These are phyloP conservation scores for Friedmanniomyces simplex DNA, from an alignment of 495 filamentous ascomycete species.

Conservation along the genomic window DNA sequence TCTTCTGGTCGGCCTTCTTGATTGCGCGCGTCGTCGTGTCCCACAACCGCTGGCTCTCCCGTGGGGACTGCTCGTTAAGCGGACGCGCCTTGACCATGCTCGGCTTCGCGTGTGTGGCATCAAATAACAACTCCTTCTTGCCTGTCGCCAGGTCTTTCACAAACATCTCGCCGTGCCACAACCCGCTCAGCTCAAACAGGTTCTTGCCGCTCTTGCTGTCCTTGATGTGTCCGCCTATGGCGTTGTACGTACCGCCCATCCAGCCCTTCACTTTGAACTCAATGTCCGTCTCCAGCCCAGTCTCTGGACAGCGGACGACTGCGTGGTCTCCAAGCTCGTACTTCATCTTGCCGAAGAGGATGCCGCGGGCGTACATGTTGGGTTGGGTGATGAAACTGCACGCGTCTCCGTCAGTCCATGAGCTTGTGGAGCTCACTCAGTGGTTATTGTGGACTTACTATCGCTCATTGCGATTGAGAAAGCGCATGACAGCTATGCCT, in stretches of 20 bases:
- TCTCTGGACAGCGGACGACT: conserved; percentile 83
- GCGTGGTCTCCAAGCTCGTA: conserved; percentile 98
- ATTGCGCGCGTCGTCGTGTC: conserved; percentile 66
- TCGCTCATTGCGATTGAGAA: conserved; percentile 76
- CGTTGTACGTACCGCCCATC: conserved; percentile 92
- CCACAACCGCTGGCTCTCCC: conserved; percentile 88
- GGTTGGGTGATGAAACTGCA: conserved; percentile 80
- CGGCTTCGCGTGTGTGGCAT: conserved; percentile 65
- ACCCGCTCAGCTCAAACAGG: conserved; percentile 79
- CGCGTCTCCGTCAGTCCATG: neutral
- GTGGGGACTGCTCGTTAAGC: conserved; percentile 74
- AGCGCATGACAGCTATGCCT: conserved; percentile 74
- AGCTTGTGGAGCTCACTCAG: neutral
- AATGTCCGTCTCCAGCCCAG: conserved; percentile 76
- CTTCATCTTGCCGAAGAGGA: conserved; percentile 98
- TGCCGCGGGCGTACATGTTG: conserved; percentile 98
- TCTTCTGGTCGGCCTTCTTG: conserved; percentile 71
- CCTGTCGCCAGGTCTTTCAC: conserved; percentile 74
- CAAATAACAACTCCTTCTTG: conserved; percentile 80
- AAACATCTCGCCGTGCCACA: conserved; percentile 92
- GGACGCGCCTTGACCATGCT: conserved; percentile 67
- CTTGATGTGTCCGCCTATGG: conserved; percentile 85
- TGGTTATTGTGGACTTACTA: conserved; percentile 52
- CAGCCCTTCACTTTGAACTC: conserved; percentile 99
- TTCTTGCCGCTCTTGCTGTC: conserved; percentile 76